Evolutionary conservation across 2,329 filamentous ascomycete species (phyloP), one percentile per base, ranked within the genome.

Genomic region (Aspergillus phoenicis): DNA sequence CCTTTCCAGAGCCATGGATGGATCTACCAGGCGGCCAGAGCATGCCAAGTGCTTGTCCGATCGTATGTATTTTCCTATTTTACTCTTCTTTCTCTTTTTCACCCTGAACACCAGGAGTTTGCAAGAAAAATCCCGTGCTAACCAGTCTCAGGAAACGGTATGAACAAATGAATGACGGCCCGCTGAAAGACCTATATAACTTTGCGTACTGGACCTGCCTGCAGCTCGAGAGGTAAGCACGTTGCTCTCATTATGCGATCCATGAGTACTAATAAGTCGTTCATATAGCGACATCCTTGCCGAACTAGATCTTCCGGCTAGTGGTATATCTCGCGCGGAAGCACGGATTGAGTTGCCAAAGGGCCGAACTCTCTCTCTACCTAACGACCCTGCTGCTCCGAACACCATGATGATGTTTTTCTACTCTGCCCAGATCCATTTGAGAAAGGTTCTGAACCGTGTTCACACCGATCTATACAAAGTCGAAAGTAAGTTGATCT

Each of bases 191-290:
- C 70, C 82, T 89, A 59, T 82, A 89, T 38, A 82, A 89, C 13
- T 84, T 96, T 68, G 89, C 91, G 0, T 97, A 93, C 70, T 98
- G 94, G 94, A 95, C 93, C 7, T 96, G 91, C 73, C 80, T 97
- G 64, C 94, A 98, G 71, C 83, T 98, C 10, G 94, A 98, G 77
- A 97, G 89, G 89, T 91, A 75, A 67, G 76, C 45, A 20, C 30
- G n/a, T 5, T 48, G 22, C n/a, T 55, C 17, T 47, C 22, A 38
- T n/a, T 58, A 8, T n/a, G 13, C 22, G 15, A 17, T 45, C 39
- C 45, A 26, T n/a, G 45, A 36, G 55, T 36, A 22, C 33, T 55
- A 30, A 55, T 43, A 5, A 11, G 11, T 30, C 5, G 36, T 26
- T 3, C 13, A 28, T 49, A 15, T 60, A 93, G 93, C 75, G 94